Conservation (phyloP, 169 alveolate species). For the Perkinsus marinus region DNA sequence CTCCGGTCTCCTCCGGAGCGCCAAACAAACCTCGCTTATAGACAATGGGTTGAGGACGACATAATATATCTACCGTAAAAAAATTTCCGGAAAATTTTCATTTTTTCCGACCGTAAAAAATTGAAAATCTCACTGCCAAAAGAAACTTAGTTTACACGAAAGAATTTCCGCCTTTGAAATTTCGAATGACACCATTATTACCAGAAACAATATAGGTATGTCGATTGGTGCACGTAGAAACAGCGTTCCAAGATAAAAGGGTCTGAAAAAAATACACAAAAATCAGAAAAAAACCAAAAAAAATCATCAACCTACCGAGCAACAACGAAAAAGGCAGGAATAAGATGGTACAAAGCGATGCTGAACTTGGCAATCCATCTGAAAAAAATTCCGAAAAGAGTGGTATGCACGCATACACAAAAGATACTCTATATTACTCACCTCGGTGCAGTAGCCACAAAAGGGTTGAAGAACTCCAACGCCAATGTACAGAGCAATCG, state of each 20-base stretch:
- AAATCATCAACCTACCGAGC: background rate
- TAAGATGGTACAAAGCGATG: background rate
- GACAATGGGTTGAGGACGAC: background rate
- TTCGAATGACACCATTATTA: too few species aligned
- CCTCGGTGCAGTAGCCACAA: background rate
- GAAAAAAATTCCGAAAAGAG: background rate
- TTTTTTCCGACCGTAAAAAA: too few species aligned
- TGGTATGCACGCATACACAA: background rate
- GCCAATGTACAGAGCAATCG: background rate
- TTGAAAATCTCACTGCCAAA: too few species aligned
- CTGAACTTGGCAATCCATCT: background rate
- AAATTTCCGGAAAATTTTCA: background rate
- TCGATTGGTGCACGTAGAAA: too few species aligned
- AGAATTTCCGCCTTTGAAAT: too few species aligned
- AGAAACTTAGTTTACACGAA: too few species aligned
- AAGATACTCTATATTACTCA: background rate
- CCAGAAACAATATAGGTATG: too few species aligned
- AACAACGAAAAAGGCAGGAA: background rate
- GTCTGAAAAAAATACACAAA: too few species aligned
- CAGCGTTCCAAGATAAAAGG: too few species aligned
- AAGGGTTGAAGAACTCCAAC: background rate
- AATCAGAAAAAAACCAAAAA: background rate
- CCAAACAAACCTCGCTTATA: background rate
- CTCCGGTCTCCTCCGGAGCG: background rate
- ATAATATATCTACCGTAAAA: background rate